Base-by-base conservation (phyloP, 257 asterid species). In the Nicotiana sylvestris region DNA sequence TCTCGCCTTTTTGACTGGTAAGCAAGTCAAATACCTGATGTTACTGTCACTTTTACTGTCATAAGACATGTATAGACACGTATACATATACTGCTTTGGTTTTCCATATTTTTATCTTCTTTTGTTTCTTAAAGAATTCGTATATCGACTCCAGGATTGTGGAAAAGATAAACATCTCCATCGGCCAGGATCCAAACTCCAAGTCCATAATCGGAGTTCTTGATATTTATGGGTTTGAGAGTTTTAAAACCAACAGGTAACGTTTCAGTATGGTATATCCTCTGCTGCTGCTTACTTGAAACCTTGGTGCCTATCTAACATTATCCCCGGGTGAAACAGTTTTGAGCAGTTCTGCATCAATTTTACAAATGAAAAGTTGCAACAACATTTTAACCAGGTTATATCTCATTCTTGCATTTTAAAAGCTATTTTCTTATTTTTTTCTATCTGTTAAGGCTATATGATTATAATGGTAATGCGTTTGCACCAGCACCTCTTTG, bases 321-420 rank as follows among this genome's bases (percentile, higher is more conserved):
- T 69, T 53, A 62, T 77, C 51, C 55, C 7, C 69, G 32, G 77
- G 79, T 29, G 25, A 79, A 84, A 81, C 89, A 96, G 99, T 88
- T 96, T 96, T 88, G 99, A 96, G 94, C 99, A 96, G 90, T 96
- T 96, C 88, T 96, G 99, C 86, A 96, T 96, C 92, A 96, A 96
- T 90, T 96, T 91, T 88, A 94, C 99, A 74, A 96, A 96, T 88
- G 99, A 96, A 89, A 96, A 96, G 83, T 94, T 96, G 86, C 99
- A 96, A 90, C 99, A 96, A 86, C 99, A 96, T 91, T 96, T 96
- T 88, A 96, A 96, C 90, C 98, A 96, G 98, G 99, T 96, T 62
- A 81, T 49, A 86, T 77, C 66, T 82, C 84, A 53, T 65, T 88
- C 77, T 58, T 79, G 35, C 72, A 65, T 66, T 72, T 78, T 66